Evolutionary conservation across 768 basidiomycete species (phyloP).

Genomic region (Phaeotremella fagi): DNA sequence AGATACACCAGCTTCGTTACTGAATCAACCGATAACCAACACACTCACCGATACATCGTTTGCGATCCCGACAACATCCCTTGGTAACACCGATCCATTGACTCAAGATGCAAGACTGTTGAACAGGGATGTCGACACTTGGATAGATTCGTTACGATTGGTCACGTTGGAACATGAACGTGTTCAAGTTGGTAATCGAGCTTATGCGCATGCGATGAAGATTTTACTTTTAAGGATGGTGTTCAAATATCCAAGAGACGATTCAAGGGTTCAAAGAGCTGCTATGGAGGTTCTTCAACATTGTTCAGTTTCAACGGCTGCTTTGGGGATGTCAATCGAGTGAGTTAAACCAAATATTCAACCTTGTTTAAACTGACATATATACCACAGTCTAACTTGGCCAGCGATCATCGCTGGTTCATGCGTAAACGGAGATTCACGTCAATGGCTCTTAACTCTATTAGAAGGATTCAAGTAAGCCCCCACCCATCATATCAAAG

Average conservation of each 20-base stretch:
- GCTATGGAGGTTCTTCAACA: slow-evolving; percentile 38
- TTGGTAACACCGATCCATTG: slow-evolving; percentile 13
- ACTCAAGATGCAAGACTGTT: slow-evolving; percentile 28
- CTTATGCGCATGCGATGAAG: slow-evolving; percentile 47
- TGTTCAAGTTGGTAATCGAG: slow-evolving; percentile 42
- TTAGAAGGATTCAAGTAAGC: slow-evolving; percentile 44
- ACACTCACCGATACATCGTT: too few relatives aligned
- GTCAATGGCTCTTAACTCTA: slow-evolving; percentile 39
- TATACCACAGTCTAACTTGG: slow-evolving; percentile 33
- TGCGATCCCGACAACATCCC: not conserved
- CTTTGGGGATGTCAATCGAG: slow-evolving; percentile 46
- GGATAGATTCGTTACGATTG: slow-evolving; percentile 38
- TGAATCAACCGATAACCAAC: too few relatives aligned
- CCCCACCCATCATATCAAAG: not conserved
- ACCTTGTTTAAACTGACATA: not conserved
- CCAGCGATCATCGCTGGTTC: slow-evolving; percentile 44
- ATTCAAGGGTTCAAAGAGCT: slow-evolving; percentile 34
- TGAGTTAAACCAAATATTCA: slow-evolving; percentile 11
- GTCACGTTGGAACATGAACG: slow-evolving; percentile 43
- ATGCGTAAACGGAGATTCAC: slow-evolving; percentile 24
- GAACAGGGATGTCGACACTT: slow-evolving; percentile 36
- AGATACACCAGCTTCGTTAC: not conserved
- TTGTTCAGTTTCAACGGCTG: slow-evolving; percentile 40
- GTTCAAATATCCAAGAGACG: slow-evolving; percentile 29
- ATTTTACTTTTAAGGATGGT: slow-evolving; percentile 40